phyloP scores from a whole-genome alignment of 768 basidiomycete species.

The Agrocybe pediades region DNA sequence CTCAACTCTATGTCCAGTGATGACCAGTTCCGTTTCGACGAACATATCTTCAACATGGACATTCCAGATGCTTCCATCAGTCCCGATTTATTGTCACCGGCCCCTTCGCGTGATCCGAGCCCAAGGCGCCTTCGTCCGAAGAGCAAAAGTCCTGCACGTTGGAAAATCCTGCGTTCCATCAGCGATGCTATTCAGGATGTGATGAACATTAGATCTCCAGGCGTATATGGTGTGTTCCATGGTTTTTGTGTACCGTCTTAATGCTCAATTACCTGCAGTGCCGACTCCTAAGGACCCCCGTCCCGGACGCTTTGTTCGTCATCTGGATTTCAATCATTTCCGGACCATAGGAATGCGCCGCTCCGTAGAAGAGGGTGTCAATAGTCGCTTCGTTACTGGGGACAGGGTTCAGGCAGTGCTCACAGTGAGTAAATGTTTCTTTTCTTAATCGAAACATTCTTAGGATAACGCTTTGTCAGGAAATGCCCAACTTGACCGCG shows the following conservation, averaged over 20 bases:
- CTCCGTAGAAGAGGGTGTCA: conserved; percentile 86
- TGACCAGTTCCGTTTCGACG: conserved; percentile 54
- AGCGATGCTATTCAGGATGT: conserved; percentile 77
- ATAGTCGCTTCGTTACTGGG: conserved; percentile 91
- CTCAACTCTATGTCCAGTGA: conserved; percentile 36
- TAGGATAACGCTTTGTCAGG: conserved; percentile 48
- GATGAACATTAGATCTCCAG: conserved; percentile 61
- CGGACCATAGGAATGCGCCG: conserved; percentile 95
- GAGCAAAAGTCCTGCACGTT: conserved; percentile 81
- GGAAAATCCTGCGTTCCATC: conserved; percentile 80
- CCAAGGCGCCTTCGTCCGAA: conserved; percentile 74
- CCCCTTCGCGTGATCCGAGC: conserved; percentile 82
- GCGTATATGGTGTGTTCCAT: conserved; percentile 64
- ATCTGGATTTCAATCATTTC: conserved; percentile 96
- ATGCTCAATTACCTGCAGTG: conserved; percentile 40
- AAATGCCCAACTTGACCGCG: conserved; percentile 81
- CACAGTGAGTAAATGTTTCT: conserved; percentile 51
- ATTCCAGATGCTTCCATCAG: conserved; percentile 73
- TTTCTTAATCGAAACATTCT: conserved; percentile 3
- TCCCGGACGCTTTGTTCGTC: conserved; percentile 79
- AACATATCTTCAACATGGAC: conserved; percentile 58
- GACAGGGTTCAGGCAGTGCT: conserved; percentile 78
- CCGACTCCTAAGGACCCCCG: conserved; percentile 70
- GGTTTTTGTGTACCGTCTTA: neutral
- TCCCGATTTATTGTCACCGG: conserved; percentile 75